These are phyloP conservation scores for Yarrowia sp. DNA, from an alignment of 805 yeast species.

Conservation along the genomic window DNA sequence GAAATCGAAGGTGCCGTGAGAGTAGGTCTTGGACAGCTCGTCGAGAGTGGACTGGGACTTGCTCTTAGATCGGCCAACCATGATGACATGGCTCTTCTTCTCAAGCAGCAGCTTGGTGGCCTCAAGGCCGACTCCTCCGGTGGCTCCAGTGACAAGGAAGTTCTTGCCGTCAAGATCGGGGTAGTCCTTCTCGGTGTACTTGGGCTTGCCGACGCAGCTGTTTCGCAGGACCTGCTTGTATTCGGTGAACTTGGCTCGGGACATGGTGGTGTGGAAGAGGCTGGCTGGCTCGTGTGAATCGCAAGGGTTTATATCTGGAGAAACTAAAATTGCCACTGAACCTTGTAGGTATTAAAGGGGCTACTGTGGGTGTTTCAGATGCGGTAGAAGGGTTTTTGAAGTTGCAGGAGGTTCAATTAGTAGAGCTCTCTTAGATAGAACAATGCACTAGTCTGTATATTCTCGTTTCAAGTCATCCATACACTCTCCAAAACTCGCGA, in stretches of 20 bases:
- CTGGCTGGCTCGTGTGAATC: not conserved
- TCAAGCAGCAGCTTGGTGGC: conserved; percentile 10
- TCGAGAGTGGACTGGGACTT: not conserved
- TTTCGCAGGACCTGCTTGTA: conserved; percentile 5
- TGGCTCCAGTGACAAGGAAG: conserved; percentile 29
- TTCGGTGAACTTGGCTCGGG: conserved; percentile 17
- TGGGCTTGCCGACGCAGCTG: conserved; percentile 30
- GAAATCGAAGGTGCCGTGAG: conserved; percentile 3
- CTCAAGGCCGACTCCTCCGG: conserved; percentile 25
- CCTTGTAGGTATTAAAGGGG: not conserved
- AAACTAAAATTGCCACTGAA: conserved; percentile 7
- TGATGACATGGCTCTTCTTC: not conserved
- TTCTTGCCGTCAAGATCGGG: conserved; percentile 38
- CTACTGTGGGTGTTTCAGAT: not conserved
- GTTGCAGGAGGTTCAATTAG: not conserved
- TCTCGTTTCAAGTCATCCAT: too few relatives aligned
- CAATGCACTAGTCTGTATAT: too few relatives aligned
- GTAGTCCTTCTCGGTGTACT: conserved; percentile 35
- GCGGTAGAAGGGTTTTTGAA: not conserved
- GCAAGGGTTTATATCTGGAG: not conserved
- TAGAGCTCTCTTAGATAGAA: too few relatives aligned
- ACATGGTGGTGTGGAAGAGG: not conserved
- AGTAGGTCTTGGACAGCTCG: not conserved
- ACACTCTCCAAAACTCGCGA: not conserved
- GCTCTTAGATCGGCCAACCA: conserved; percentile 13